phyloP scores from a whole-genome alignment of 2,329 filamentous ascomycete genomes.

The Diplodia intermedia region DNA sequence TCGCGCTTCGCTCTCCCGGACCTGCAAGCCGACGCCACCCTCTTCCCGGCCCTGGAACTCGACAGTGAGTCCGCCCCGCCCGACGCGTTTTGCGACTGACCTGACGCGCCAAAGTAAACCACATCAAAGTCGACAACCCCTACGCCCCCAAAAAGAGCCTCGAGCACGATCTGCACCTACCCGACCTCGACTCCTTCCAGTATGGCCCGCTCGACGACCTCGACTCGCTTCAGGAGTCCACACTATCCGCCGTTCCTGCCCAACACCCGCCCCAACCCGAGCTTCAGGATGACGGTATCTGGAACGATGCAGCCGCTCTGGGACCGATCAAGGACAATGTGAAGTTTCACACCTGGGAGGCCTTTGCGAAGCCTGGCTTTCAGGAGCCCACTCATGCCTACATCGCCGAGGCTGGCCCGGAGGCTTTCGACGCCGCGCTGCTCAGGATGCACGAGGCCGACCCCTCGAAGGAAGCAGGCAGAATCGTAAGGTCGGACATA shows the following conservation, averaged over 20 bases:
- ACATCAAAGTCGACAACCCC: slow-evolving; percentile 49
- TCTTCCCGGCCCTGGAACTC: slow-evolving; percentile 46
- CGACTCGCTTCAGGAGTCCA: slow-evolving; percentile 43
- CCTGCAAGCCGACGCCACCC: slow-evolving; percentile 36
- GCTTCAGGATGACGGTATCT: slow-evolving; percentile 48
- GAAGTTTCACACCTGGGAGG: slow-evolving; percentile 71
- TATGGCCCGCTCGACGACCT: slow-evolving; percentile 49
- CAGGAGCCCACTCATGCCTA: slow-evolving; percentile 58
- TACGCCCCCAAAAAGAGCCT: slow-evolving; percentile 48
- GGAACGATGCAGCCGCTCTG: slow-evolving; percentile 48
- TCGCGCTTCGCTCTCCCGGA: slow-evolving; percentile 55
- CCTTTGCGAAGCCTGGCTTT: slow-evolving; percentile 59
- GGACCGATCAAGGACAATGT: slow-evolving; percentile 42
- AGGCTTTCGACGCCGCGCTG: slow-evolving; percentile 68
- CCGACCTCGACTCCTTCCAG: slow-evolving; percentile 50
- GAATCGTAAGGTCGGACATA: slow-evolving; percentile 48
- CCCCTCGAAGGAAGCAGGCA: slow-evolving; percentile 50
- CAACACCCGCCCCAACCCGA: slow-evolving; percentile 35
- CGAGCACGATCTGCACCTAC: slow-evolving; percentile 46
- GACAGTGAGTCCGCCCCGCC: slow-evolving; percentile 44
- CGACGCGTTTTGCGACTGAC: slow-evolving; percentile 38
- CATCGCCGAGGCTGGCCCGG: slow-evolving; percentile 72
- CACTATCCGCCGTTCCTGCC: slow-evolving; percentile 39
- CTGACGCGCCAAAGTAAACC: slow-evolving; percentile 43
- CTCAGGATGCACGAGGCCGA: slow-evolving; percentile 44